A percentile compares a stretch with the other conserved stretches of the same genome.
Evolutionary conservation across 2,329 filamentous ascomycete genomes (phyloP).

Genomic region (Fusarium sulawesiense): DNA sequence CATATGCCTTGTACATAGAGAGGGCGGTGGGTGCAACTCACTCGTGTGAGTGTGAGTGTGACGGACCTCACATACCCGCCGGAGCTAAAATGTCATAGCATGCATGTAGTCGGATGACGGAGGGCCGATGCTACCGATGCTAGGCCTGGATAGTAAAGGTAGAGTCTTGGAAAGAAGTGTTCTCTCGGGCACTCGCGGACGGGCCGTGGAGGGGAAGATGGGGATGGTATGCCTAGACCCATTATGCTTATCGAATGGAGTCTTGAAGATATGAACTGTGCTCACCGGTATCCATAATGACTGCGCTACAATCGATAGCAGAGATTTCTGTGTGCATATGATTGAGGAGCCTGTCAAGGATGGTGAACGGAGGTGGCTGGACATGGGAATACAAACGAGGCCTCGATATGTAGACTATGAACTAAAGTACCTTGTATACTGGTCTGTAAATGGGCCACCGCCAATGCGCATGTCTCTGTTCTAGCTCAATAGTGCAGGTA

Average conservation of each 20-base stretch:
- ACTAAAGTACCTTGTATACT: conserved; percentile 17
- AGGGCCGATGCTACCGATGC: conserved; percentile 36
- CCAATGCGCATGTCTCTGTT: conserved; percentile 22
- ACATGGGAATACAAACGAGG: conserved; percentile 31
- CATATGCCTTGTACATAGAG: conserved; percentile 15
- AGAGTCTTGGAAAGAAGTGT: neutral
- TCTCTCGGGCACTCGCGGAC: conserved; percentile 41
- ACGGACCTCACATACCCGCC: conserved; percentile 47
- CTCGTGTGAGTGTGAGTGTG: conserved; percentile 33
- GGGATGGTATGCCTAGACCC: conserved; percentile 24
- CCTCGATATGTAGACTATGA: conserved; percentile 23
- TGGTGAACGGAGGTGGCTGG: conserved; percentile 28
- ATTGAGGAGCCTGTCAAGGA: conserved; percentile 24
- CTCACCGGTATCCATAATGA: neutral
- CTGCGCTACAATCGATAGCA: conserved; percentile 1
- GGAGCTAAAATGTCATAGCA: conserved; percentile 44
- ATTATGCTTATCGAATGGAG: conserved; percentile 29
- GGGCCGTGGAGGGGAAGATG: conserved; percentile 44
- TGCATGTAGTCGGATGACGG: conserved; percentile 42
- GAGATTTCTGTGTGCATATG: conserved; percentile 33
- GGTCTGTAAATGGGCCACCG: conserved; percentile 12
- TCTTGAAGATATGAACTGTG: neutral
- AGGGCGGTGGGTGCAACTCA: conserved; percentile 10
- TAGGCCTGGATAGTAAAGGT: conserved; percentile 36
- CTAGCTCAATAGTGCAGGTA: neutral